Conservation (phyloP, 139 green algal species). For the Chlorella sp. region DNA sequence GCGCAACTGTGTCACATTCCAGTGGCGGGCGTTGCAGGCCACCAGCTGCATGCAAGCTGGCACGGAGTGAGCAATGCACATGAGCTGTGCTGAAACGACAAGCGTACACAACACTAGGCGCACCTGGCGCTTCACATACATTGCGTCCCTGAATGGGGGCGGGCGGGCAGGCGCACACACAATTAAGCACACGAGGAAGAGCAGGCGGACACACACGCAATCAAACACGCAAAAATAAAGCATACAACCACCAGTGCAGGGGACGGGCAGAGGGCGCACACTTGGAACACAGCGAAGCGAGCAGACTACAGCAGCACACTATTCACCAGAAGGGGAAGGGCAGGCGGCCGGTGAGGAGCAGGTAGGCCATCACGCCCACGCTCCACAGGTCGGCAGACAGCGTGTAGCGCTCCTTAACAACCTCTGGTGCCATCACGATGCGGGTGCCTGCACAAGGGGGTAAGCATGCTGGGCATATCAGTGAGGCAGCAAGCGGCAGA, state of each 20-base stretch:
- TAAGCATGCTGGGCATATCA: no score
- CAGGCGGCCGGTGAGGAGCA: constrained; percentile 69
- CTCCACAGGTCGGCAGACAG: constrained; percentile 78
- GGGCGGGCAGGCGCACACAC: no score
- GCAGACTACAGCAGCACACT: no score
- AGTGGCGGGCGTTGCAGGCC: no score
- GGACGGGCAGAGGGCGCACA: no score
- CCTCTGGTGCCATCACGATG: constrained; percentile 58
- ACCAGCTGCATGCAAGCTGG: background rate
- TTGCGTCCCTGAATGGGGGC: background rate
- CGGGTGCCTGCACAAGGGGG: background rate
- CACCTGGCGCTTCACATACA: constrained; percentile 1
- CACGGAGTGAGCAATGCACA: background rate
- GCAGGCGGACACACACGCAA: no score
- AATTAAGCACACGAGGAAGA: no score
- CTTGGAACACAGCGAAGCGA: no score
- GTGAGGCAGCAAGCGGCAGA: no score
- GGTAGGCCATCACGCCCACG: constrained; percentile 68
- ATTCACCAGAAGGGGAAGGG: constrained; percentile 57
- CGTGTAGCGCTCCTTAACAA: constrained; percentile 68
- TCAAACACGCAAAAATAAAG: no score
- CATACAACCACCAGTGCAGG: no score
- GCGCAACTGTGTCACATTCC: background rate
- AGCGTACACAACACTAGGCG: background rate
- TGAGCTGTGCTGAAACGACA: no score